Base-by-base conservation (phyloP, 331 rosid species). In the Saraca asoca region DNA sequence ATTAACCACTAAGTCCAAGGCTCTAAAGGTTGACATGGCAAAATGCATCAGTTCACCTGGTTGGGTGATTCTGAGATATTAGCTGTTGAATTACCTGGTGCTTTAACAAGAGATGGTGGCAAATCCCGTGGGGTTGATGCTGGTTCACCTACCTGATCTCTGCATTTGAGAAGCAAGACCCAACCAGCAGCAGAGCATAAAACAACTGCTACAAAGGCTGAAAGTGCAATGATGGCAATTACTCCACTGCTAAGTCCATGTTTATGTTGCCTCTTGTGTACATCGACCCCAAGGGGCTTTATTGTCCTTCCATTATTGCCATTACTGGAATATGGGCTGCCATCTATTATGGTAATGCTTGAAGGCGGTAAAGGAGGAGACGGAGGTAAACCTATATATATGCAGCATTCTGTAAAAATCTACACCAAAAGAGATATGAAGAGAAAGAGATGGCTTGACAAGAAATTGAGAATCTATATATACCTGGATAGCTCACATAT, bases 401-500 rank as follows among this genome's bases (percentile, higher is more conserved):
- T 41, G 62, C 43, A 70, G 54, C 49, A 79, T 34, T 66, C 51
- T 51, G 51, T 45, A 51, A 79, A 74, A 76, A 17, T 61, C 76
- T 53, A 66, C 69, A 69, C 53, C 29, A 39, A 45, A 68, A 68
- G 31, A 50, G 66, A 45, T 60, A 58, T n/a, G 56, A 66, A 54
- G 31, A 24, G 31, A 24, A 24, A 59, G 44, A 17, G 19, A 43
- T 53, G 43, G 18, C 9, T 50, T 49, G 35, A 58, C 34, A 50
- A 43, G 66, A 66, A 31, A 62, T 35, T 41, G 16, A 37, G 62
- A 17, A 61, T 46, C 37, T 50, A 19, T 55, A 59, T 44, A 14
- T 74, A 88, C 97, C 98, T 74, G 96, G 97, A 81, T 93, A 93
- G 75, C 62, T 90, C 76, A 93, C 95, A 51, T 85, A 93, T 51